A percentile compares a stretch with the other conserved stretches of the same genome.
Conservation (phyloP, 768 basidiomycete genomes). For the Mycena metata region DNA sequence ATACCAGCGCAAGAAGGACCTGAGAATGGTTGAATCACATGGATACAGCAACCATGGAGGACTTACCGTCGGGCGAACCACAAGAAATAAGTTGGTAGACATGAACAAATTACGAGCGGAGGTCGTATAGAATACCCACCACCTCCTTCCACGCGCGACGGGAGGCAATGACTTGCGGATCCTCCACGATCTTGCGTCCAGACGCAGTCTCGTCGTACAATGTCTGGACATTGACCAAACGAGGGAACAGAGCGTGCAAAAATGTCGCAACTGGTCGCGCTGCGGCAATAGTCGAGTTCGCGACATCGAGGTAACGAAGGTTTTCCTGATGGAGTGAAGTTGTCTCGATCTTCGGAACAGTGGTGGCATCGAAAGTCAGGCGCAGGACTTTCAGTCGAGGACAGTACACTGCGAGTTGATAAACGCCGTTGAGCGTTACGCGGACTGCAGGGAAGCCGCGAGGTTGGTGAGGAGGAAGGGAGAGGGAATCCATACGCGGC, state of each 20-base stretch:
- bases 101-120: too few species aligned
- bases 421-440: conserved; percentile 1
- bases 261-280: conserved; percentile 11
- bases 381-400: neutral
- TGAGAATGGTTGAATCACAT: too few species aligned
- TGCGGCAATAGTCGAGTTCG: neutral
- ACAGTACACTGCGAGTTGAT: neutral
- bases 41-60: too few species aligned
- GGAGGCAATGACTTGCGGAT: neutral
- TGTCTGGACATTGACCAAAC: neutral
- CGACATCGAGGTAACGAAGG: neutral
- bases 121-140: too few species aligned
- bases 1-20: too few species aligned
- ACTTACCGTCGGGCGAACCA: too few species aligned
- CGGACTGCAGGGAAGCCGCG: neutral
- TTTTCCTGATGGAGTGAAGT: neutral
- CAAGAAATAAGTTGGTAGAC: too few species aligned
- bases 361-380: conserved; percentile 13
- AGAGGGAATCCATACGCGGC: neutral
- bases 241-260: neutral
- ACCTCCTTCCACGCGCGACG: conserved; percentile 1
- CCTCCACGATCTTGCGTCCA: neutral
- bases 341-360: neutral
- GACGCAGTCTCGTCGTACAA: neutral
- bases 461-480: neutral